phyloP scores from a whole-genome alignment of 2,329 filamentous ascomycete species.

The Albifimbria verrucaria region DNA sequence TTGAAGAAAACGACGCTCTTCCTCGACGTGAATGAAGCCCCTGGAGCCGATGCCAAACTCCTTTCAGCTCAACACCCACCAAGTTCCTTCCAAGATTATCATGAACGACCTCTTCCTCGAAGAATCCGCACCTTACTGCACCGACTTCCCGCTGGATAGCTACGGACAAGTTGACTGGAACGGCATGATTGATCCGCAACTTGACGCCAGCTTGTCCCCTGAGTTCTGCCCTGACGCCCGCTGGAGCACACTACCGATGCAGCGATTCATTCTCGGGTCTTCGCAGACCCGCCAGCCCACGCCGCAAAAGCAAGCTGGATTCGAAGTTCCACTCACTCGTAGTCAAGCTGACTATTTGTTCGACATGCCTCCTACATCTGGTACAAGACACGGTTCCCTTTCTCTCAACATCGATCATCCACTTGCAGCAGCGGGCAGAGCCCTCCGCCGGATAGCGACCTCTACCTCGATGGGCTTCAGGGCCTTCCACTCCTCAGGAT shows the following conservation, averaged over 20 bases:
- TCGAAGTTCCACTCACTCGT: not conserved
- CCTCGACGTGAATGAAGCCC: no score
- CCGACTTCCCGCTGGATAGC: not conserved
- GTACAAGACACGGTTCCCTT: constrained; percentile 28
- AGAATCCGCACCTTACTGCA: not conserved
- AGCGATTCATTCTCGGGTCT: not conserved
- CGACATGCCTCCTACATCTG: not conserved
- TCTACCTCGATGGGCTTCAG: constrained; percentile 22
- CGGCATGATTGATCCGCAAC: not conserved
- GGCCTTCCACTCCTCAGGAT: constrained; percentile 36
- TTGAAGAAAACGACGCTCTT: no score
- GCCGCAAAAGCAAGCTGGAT: not conserved
- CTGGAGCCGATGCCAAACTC: no score
- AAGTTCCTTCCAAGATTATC: not conserved
- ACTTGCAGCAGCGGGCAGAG: constrained; percentile 34
- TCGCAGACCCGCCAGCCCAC: not conserved
- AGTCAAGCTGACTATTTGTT: not conserved
- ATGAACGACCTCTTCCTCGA: not conserved
- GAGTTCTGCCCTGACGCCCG: not conserved
- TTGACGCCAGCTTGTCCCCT: not conserved
- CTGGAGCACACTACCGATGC: not conserved
- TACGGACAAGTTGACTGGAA: not conserved
- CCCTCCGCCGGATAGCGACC: constrained; percentile 37
- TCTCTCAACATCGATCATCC: constrained; percentile 34
- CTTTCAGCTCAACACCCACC: not conserved